Evolutionary conservation across 2,329 filamentous ascomycete species (phyloP).

Genomic region (Tolypocladium amazonense): DNA sequence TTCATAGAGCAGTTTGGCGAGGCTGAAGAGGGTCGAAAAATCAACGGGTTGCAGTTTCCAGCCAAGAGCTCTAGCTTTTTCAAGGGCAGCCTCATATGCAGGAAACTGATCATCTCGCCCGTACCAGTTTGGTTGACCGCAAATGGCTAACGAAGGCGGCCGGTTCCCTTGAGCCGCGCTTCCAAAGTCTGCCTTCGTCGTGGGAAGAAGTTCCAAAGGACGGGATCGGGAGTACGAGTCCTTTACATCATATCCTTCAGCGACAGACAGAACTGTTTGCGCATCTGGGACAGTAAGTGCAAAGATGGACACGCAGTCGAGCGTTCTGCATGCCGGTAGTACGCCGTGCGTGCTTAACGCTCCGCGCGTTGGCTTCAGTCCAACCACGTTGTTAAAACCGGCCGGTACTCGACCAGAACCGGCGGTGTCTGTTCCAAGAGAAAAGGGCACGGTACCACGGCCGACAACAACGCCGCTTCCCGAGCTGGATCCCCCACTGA

Average conservation of each 20-base stretch:
- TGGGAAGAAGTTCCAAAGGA: constrained; percentile 2
- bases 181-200: constrained; percentile 17
- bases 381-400: constrained; percentile 41
- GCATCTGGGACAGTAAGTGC: constrained; percentile 38
- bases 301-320: constrained; percentile 48
- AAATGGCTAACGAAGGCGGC: constrained; percentile 24
- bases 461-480: constrained; percentile 45
- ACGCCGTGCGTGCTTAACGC: constrained; percentile 38
- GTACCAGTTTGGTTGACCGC: constrained; percentile 28
- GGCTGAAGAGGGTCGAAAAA: constrained; percentile 38
- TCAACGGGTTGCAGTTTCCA: constrained; percentile 31
- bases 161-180: constrained; percentile 4
- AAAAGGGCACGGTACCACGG: constrained; percentile 42
- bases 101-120: constrained; percentile 24
- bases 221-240: constrained; percentile 41
- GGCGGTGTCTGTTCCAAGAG: constrained; percentile 45
- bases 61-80: constrained; percentile 24
- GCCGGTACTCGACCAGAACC: constrained; percentile 44
- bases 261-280: constrained; percentile 34
- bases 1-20: constrained; percentile 43
- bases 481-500: constrained; percentile 45
- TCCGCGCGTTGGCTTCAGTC: constrained; percentile 41
- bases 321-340: constrained; percentile 42
- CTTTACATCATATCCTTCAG: constrained; percentile 34
- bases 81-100: constrained; percentile 30